These are phyloP conservation scores for Cyanidium caldarium DNA, from an alignment of 23 red algal genomes.

Conservation along the genomic window DNA sequence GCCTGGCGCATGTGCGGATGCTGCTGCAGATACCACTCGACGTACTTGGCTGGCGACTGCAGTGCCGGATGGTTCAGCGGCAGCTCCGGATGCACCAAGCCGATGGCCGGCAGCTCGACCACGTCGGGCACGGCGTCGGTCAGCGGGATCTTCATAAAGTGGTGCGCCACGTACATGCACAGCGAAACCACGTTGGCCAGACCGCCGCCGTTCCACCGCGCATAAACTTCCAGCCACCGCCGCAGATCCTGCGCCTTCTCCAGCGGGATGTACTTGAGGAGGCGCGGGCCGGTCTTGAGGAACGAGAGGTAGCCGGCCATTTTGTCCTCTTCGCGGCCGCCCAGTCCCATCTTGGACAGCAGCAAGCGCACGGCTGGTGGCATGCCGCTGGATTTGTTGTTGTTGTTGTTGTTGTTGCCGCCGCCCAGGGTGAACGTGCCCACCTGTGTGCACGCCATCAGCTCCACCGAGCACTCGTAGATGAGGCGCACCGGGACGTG, in stretches of 20 bases:
- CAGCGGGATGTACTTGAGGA: conserved; percentile 23
- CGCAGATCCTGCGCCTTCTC: conserved; percentile 25
- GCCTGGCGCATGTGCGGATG: neutral
- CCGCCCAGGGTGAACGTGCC: conserved; percentile 17
- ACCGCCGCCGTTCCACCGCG: conserved; percentile 45
- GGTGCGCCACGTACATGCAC: conserved; percentile 19
- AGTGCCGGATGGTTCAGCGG: conserved; percentile 2
- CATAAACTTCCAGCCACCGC: conserved; percentile 40
- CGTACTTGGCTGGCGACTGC: conserved; percentile 24
- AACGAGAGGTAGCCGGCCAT: conserved; percentile 31
- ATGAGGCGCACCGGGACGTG: conserved; percentile 8
- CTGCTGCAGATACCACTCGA: conserved; percentile 17
- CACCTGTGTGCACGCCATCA: conserved; percentile 29
- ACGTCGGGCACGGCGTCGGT: neutral
- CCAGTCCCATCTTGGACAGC: conserved; percentile 10
- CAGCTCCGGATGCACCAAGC: neutral
- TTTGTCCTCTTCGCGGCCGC: conserved; percentile 44
- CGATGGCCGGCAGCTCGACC: neutral
- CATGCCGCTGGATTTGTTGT: neutral
- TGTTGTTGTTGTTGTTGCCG: neutral
- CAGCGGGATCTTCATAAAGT: conserved; percentile 14
- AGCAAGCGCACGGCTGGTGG: neutral
- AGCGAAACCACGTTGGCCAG: conserved; percentile 40
- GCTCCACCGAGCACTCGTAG: conserved; percentile 43
- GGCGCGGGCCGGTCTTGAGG: conserved; percentile 28